Evolutionary conservation across 2,329 filamentous ascomycete species (phyloP).

Genomic region (Chaetomiaceae sp.): DNA sequence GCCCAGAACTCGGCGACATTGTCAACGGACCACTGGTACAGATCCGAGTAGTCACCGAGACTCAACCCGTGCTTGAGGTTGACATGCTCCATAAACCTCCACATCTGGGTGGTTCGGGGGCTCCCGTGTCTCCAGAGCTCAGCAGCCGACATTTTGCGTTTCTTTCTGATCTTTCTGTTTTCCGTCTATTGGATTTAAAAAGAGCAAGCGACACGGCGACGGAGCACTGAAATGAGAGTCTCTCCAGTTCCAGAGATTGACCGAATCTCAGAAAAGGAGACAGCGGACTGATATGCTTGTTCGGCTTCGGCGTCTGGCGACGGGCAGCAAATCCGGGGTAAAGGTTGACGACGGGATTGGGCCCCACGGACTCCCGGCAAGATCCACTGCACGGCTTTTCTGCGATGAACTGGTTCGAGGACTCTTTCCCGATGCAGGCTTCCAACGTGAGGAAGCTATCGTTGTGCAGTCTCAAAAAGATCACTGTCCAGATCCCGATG

Average conservation of each 20-base stretch:
- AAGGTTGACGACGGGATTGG: not conserved
- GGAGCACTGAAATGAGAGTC: too few species aligned
- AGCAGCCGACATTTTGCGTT: constrained; percentile 20
- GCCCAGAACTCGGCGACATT: constrained; percentile 75
- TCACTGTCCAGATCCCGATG: constrained; percentile 4
- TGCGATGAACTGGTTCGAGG: too few species aligned
- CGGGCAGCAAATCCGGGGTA: not conserved
- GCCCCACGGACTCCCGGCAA: not conserved
- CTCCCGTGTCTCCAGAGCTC: constrained; percentile 67
- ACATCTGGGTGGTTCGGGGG: constrained; percentile 64
- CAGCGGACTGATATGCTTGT: too few species aligned
- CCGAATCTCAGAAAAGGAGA: too few species aligned
- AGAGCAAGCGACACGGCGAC: too few species aligned
- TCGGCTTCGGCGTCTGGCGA: not conserved
- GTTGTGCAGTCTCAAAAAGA: not conserved
- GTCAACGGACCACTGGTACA: constrained; percentile 80
- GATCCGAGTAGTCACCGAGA: constrained; percentile 62
- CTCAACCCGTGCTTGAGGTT: constrained; percentile 59
- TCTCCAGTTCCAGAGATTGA: too few species aligned
- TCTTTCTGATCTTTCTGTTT: too few species aligned
- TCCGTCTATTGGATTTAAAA: too few species aligned
- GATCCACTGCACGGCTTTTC: not conserved
- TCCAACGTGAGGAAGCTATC: too few species aligned
- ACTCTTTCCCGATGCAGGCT: too few species aligned
- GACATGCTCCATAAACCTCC: constrained; percentile 62